Evolutionary conservation across 2,329 filamentous ascomycete genomes (phyloP).

Genomic region (Alternaria solani): DNA sequence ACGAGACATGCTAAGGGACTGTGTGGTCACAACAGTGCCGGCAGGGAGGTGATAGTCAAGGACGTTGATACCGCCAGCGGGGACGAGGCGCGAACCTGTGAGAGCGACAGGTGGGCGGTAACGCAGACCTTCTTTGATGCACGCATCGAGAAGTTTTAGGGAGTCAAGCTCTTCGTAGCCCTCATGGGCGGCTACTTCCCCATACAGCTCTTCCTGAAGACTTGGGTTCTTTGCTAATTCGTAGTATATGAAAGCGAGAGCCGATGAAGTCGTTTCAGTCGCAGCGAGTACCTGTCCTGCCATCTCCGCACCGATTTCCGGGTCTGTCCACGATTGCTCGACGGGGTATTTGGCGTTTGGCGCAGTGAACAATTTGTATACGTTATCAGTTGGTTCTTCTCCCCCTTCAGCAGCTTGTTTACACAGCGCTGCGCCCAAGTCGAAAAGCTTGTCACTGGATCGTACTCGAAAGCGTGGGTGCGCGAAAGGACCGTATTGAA

Average conservation of each 20-base stretch:
- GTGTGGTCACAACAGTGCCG: conserved; percentile 27
- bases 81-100: conserved; percentile 28
- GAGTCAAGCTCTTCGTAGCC: conserved; percentile 30
- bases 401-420: conserved; percentile 16
- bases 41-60: conserved; percentile 26
- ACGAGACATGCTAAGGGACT: conserved; percentile 29
- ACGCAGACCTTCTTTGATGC: conserved; percentile 32
- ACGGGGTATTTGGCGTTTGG: conserved; percentile 27
- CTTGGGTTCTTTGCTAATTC: conserved; percentile 27
- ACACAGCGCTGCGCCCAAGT: conserved; percentile 25
- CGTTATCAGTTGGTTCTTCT: conserved; percentile 12
- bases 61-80: conserved; percentile 23
- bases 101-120: conserved; percentile 32
- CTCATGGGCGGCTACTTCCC: conserved; percentile 23
- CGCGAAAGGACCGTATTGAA: conserved; percentile 24
- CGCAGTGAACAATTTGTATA: conserved; percentile 27
- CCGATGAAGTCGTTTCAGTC: conserved; percentile 31
- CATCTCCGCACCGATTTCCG: conserved; percentile 30
- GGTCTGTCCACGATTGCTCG: conserved; percentile 22
- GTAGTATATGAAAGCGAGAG: conserved; percentile 31
- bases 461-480: conserved; percentile 27
- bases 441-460: conserved; percentile 31
- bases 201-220: conserved; percentile 22
- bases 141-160: conserved; percentile 26
- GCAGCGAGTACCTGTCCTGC: conserved; percentile 32